Percentiles rank a stretch among this genome's conserved stretches.
Evolutionary conservation across 331 rosid genomes (phyloP).

Genomic region (Prunus yedoensis): DNA sequence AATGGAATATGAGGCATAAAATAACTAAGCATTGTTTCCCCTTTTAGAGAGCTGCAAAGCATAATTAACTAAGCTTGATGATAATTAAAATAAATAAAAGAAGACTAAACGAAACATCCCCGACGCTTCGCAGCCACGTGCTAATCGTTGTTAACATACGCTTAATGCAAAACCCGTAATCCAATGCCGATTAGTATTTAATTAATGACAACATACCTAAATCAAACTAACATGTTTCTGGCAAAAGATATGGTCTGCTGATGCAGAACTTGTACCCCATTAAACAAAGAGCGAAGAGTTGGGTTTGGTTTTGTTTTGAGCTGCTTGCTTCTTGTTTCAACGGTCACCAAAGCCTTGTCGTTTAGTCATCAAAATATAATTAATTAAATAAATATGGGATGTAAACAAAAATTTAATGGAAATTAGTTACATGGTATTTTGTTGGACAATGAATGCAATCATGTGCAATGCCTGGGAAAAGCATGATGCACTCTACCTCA

Average conservation of each 20-base stretch:
- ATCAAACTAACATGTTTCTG: slow-evolving; percentile 7
- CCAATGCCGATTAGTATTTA: background rate
- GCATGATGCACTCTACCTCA: background rate
- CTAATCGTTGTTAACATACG: slow-evolving; percentile 20
- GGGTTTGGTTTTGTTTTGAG: background rate
- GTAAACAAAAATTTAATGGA: too few relatives aligned
- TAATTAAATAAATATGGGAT: background rate
- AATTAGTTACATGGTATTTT: background rate
- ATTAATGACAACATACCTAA: background rate
- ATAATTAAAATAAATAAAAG: background rate
- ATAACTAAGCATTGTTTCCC: background rate
- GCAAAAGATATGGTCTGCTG: background rate
- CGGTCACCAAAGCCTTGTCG: background rate
- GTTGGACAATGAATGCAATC: slow-evolving; percentile 4
- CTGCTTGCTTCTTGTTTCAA: background rate
- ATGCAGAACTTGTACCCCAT: background rate
- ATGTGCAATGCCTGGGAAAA: slow-evolving; percentile 18
- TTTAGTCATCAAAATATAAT: background rate
- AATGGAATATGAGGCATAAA: slow-evolving; percentile 1
- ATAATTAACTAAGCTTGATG: too few relatives aligned
- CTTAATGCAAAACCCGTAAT: slow-evolving; percentile 2
- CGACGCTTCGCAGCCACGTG: slow-evolving; percentile 35
- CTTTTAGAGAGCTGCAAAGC: background rate
- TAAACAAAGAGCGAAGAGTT: background rate
- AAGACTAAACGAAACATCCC: slow-evolving; percentile 31